These are phyloP conservation scores for Aurantiochytrium sp. DNA, from an alignment of 108 stramenopile species.

Conservation along the genomic window DNA sequence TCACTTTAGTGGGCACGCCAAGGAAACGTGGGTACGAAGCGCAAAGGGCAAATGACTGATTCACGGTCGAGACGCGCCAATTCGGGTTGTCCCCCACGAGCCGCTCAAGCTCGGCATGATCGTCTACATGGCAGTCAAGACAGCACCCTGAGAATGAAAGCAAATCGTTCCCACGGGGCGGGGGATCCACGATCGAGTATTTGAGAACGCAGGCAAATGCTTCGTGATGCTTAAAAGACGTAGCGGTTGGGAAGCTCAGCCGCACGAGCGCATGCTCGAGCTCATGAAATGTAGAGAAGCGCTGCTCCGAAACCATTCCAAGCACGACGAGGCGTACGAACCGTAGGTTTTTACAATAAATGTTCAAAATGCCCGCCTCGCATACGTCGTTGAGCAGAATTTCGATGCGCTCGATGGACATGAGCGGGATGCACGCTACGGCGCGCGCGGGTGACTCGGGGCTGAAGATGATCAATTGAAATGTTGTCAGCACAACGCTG, in stretches of 20 bases:
- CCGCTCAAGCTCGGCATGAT: background rate
- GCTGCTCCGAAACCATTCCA: constrained; percentile 1
- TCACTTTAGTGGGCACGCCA: background rate
- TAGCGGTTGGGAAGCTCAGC: background rate
- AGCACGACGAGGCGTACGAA: background rate
- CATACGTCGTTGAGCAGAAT: background rate
- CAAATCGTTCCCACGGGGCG: background rate
- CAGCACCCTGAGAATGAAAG: background rate
- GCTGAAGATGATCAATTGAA: background rate
- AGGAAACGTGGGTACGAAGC: background rate
- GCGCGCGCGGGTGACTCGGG: background rate
- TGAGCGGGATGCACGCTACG: background rate
- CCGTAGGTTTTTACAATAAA: background rate
- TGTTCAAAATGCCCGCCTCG: background rate
- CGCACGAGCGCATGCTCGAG: background rate
- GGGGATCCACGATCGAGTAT: background rate
- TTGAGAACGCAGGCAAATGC: background rate
- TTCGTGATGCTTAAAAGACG: background rate
- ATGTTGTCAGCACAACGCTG: background rate
- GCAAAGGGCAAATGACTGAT: background rate
- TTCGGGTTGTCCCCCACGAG: background rate
- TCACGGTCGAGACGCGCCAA: background rate
- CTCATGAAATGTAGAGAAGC: background rate
- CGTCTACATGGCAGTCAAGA: background rate
- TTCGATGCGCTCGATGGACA: background rate